Evolutionary conservation across 768 basidiomycete species (phyloP), one percentile per base, ranked within the genome.

Genomic region (Xerocomellus intermedius): DNA sequence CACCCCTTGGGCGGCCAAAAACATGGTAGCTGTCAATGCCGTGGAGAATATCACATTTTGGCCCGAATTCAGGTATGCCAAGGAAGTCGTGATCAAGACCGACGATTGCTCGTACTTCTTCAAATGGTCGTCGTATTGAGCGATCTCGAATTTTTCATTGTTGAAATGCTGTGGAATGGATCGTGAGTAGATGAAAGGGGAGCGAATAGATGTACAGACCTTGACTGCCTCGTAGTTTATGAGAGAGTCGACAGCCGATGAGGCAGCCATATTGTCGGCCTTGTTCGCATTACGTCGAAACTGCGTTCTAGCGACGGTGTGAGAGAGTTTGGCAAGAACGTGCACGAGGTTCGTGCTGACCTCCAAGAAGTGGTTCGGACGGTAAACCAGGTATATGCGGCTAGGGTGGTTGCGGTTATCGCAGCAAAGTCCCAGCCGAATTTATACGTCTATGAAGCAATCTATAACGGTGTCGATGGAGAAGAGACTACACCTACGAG

Each of bases 151-250:
- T 53, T 82, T 82, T 69, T 98, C 97, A 67, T 99, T 99, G 76
- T 97, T 98, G 80, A 98, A 98, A 66, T 96, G 87, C 94, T 96
- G 70, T 42, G 57, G 58, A 26, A 48, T 32, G 49, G 6, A 12
- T 36, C 10, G 22, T 32, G 9, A 32, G 43, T 21, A 37, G 9
- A 42, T 39, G 17, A 42, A 17, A 8, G 24, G 4, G 55, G 28
- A 50, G 33, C 14, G 16, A 19, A 72, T 1, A 30, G 4, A n/a
- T 14, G 14, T 2, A 38, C 65, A 16, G 58, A 94, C 95, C 82
- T 98, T 99, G 65, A 99, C 97, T 4, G 97, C 97, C 69, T 99
- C 97, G 64, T 93, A 98, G 67, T 99, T 99, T 69, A 99, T 96
- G 42, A 99, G 75, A 0, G 95, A 92, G 68, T 99, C 97, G 4